Conservation (phyloP, 106 monocot genomes). For the Dioscorea alata region DNA sequence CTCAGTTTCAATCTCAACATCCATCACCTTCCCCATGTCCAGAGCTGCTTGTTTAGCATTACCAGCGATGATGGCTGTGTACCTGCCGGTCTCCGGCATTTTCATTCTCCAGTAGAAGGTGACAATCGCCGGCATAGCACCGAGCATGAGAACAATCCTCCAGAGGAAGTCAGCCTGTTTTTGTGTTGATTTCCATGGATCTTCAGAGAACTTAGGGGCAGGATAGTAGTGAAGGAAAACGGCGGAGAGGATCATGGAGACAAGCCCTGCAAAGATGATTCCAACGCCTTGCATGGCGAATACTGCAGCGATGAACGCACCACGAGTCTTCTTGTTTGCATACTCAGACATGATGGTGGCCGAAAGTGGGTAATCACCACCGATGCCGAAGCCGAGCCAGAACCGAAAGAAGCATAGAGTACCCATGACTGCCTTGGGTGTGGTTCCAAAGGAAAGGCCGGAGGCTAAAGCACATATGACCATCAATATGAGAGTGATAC, state of each 20-base stretch:
- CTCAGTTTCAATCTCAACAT: conserved; percentile 26
- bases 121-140: conserved; percentile 12
- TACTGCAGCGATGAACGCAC: conserved; percentile 11
- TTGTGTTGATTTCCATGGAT: conserved; percentile 9
- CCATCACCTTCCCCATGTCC: conserved; percentile 41
- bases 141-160: conserved; percentile 30
- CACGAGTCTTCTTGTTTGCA: conserved; percentile 17
- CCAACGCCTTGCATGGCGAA: conserved; percentile 28
- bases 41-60: conserved; percentile 42
- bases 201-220: neutral
- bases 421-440: neutral
- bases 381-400: conserved; percentile 9
- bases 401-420: neutral
- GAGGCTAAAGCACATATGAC: conserved; percentile 1
- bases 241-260: conserved; percentile 15
- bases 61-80: conserved; percentile 38
- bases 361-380: conserved; percentile 18
- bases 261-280: conserved; percentile 20
- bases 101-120: conserved; percentile 9
- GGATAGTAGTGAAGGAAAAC: conserved; percentile 2
- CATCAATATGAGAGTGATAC: conserved; percentile 10
- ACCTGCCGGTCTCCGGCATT: conserved; percentile 14
- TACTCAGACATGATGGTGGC: conserved; percentile 23
- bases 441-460: conserved; percentile 8
- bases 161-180: conserved; percentile 18